Evolutionary conservation across 2,329 filamentous ascomycete species (phyloP), one percentile per base, ranked within the genome.

Genomic region (Fusarium sp.): DNA sequence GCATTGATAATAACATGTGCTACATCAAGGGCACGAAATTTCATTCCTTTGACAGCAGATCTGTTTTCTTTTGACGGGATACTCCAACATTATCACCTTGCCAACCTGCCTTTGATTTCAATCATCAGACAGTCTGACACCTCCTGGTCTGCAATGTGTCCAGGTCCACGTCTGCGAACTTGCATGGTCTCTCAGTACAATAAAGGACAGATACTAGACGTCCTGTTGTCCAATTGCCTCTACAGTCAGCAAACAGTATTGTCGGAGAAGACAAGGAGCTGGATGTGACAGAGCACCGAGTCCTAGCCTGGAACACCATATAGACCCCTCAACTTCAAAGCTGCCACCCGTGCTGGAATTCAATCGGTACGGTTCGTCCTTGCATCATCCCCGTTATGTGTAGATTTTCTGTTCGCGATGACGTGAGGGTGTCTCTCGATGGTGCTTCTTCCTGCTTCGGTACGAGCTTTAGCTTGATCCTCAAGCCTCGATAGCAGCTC

Each of bases 211-310:
- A 6, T 20, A 3, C n/a, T 43, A 6, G 39, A 2, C 11, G 11
- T 13, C 14, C 2, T 1, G n/a, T 43, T 43, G 6, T 13, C 1
- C 11, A 43, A 10, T 4, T 3, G 39, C 2, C 3, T n/a, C 3
- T 20, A 13, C 20, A 20, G 5, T n/a, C 3, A 6, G 1, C 39
- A 43, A 20, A 3, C 39, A 13, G n/a, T 1, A 14, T 43, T 14
- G 39, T 8, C 11, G n/a, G n/a, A 43, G 39, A 43, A 43, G 10
- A 43, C 6, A 43, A 43, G 39, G 39, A 43, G 5, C n/a, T 22
- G n/a, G n/a, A 7, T 2, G 3, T 43, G 39, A 2, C 11, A 43
- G 11, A 43, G 0, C 6, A 14, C n/a, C n/a, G 6, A 43, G 10
- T 43, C 39, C 39, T 14, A 20, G 11, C 39, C 10, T 4, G n/a